Evolutionary conservation across 495 filamentous ascomycete genomes (phyloP).

Genomic region (Aspergillus conjunctus): DNA sequence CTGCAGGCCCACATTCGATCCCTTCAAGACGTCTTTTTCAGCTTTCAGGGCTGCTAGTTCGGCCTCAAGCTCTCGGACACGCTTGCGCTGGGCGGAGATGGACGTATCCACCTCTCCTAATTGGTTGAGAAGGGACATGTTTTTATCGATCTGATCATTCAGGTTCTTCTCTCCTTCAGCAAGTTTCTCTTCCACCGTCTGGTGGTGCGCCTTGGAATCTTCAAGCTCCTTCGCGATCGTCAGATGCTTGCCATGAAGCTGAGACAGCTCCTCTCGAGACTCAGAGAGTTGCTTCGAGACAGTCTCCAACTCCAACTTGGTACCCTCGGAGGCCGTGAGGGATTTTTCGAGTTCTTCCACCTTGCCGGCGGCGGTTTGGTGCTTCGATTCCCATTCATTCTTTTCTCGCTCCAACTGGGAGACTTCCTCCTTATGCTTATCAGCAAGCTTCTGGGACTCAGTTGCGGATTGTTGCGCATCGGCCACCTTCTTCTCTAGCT

Average conservation of each 20-base stretch:
- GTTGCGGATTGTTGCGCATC: constrained; percentile 36
- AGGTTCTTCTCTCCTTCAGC: constrained; percentile 41
- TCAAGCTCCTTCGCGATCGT: constrained; percentile 36
- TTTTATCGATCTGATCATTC: constrained; percentile 52
- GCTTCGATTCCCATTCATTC: constrained; percentile 36
- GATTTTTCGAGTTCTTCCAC: constrained; percentile 42
- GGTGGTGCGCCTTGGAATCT: constrained; percentile 33
- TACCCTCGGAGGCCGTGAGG: constrained; percentile 30
- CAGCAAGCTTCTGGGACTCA: constrained; percentile 37
- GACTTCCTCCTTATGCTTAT: constrained; percentile 37
- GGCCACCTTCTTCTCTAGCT: constrained; percentile 43
- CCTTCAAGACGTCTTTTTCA: constrained; percentile 30
- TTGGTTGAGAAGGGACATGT: constrained; percentile 50
- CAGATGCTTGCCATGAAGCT: constrained; percentile 39
- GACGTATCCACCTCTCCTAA: constrained; percentile 45
- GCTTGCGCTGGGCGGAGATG: constrained; percentile 43
- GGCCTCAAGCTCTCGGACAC: constrained; percentile 50
- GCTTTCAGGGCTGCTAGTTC: constrained; percentile 45
- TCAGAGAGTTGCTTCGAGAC: constrained; percentile 38
- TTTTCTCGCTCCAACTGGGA: constrained; percentile 38
- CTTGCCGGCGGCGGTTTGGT: constrained; percentile 31
- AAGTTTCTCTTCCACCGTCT: constrained; percentile 41
- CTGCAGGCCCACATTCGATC: constrained; percentile 33
- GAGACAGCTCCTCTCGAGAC: constrained; percentile 38
- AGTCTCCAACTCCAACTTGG: constrained; percentile 40